A percentile compares a stretch with the other conserved stretches of the same genome.
Evolutionary conservation across 2,329 filamentous ascomycete species (phyloP).

Genomic region (Cytospora leucostoma): DNA sequence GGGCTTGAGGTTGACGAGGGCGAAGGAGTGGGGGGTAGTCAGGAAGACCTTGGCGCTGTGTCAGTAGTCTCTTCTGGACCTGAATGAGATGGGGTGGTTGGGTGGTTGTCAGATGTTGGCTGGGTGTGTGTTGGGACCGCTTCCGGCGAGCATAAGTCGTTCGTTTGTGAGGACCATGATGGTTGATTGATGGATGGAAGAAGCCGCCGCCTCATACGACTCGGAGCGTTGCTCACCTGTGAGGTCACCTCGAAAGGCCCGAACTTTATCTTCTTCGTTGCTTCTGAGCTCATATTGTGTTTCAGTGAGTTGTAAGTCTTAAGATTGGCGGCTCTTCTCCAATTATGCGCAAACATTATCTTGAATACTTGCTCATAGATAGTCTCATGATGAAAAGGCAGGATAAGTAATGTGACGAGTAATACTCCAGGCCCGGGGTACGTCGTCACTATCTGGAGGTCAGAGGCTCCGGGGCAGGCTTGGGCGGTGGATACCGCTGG

Average conservation of each 20-base stretch:
- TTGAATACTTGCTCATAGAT: not conserved
- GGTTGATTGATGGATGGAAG: not conserved
- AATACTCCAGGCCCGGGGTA: no score
- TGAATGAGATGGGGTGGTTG: no score
- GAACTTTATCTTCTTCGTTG: slow-evolving; percentile 57
- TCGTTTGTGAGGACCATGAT: not conserved
- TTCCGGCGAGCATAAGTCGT: no score
- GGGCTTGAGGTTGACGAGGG: slow-evolving; percentile 93
- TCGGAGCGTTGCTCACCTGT: slow-evolving; percentile 54
- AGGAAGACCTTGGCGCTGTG: slow-evolving; percentile 73
- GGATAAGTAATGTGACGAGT: not conserved
- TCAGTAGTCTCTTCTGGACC: slow-evolving; percentile 6
- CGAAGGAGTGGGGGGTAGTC: slow-evolving; percentile 75
- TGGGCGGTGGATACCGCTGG: not conserved
- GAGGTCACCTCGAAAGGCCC: slow-evolving; percentile 75
- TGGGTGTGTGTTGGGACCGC: not conserved
- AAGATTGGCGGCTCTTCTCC: not conserved
- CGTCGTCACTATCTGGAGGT: not conserved
- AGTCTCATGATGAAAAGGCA: not conserved
- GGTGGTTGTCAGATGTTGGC: not conserved
- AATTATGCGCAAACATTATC: slow-evolving; percentile 3
- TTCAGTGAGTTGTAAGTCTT: not conserved
- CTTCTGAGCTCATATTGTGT: slow-evolving; percentile 26
- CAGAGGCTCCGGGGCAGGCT: not conserved
- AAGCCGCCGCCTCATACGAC: not conserved